Percentiles rank a stretch among this genome's conserved stretches.
Evolutionary conservation across 2,329 filamentous ascomycete species (phyloP).

Genomic region (Aurifilum marmelostoma): DNA sequence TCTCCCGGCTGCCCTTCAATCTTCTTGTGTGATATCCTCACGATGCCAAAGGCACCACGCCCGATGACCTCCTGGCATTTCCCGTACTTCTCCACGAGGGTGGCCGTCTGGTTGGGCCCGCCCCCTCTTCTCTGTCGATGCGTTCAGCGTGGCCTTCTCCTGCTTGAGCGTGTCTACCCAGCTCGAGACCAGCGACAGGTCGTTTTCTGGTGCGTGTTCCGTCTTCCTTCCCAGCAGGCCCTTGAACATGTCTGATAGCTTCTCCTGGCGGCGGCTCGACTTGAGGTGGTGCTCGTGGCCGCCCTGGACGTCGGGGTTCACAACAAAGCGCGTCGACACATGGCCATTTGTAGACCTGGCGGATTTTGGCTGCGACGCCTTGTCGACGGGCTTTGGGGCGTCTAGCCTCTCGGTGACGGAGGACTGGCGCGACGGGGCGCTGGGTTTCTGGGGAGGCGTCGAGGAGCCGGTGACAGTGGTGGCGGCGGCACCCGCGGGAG

Average conservation of each 20-base stretch:
- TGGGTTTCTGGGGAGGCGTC: constrained; percentile 45
- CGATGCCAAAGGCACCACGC: constrained; percentile 94
- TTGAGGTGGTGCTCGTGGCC: constrained; percentile 87
- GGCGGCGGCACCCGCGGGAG: constrained; percentile 15
- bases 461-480: constrained; percentile 34
- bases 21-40: constrained; percentile 95
- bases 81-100: constrained; percentile 93
- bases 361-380: constrained; percentile 40
- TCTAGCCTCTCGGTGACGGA: constrained; percentile 43
- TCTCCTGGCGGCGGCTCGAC: constrained; percentile 90
- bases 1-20: constrained; percentile 79
- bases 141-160: constrained; percentile 72
- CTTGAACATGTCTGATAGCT: constrained; percentile 89
- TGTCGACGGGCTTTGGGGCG: constrained; percentile 37
- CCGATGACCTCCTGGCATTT: constrained; percentile 98
- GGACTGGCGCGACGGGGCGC: constrained; percentile 46
- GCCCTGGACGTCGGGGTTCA: constrained; percentile 59
- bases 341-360: constrained; percentile 40
- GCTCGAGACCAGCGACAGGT: constrained; percentile 88
- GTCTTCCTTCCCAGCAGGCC: constrained; percentile 84
- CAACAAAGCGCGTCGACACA: constrained; percentile 52
- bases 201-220: constrained; percentile 72
- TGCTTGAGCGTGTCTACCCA: constrained; percentile 94
- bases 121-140: constrained; percentile 74
- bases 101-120: constrained; percentile 72